Evolutionary conservation across 331 rosid genomes (phyloP).

Genomic region (Acacia concinna): DNA sequence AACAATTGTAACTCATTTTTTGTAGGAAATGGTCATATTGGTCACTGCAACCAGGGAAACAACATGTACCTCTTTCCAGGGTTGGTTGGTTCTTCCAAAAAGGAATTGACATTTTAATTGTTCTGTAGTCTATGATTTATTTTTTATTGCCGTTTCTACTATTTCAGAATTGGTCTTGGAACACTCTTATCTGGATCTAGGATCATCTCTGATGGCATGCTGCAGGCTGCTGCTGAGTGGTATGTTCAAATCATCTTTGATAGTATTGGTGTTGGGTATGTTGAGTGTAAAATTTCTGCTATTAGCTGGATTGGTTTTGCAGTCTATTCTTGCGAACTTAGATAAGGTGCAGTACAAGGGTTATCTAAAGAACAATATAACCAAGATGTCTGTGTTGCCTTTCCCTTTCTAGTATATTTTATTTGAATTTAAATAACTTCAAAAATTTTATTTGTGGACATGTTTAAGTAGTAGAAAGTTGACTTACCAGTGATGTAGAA

Average conservation of each 20-base stretch:
- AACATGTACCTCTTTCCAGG: slow-evolving; percentile 99
- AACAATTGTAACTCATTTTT: slow-evolving; percentile 21
- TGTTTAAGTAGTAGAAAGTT: neutral
- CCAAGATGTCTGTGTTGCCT: neutral
- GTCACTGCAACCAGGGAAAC: slow-evolving; percentile 99
- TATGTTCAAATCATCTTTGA: slow-evolving; percentile 31
- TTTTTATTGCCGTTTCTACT: slow-evolving; percentile 22
- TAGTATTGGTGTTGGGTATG: neutral
- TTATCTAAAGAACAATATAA: neutral
- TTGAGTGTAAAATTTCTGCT: neutral
- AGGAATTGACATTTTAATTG: slow-evolving; percentile 1
- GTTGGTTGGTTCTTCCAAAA: slow-evolving; percentile 51
- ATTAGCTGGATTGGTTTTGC: neutral
- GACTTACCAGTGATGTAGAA: neutral
- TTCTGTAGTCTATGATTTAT: neutral
- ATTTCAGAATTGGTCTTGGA: slow-evolving; percentile 93
- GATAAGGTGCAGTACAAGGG: neutral
- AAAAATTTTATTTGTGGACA: neutral
- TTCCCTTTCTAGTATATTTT: neutral
- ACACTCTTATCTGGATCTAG: slow-evolving; percentile 90
- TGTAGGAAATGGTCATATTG: slow-evolving; percentile 78
- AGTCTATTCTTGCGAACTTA: neutral
- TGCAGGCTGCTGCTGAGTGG: slow-evolving; percentile 99
- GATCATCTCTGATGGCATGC: slow-evolving; percentile 90
- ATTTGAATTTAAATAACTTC: neutral